These are phyloP conservation scores for Ceratocystis destructans DNA, from an alignment of 2,329 filamentous ascomycete genomes.

Conservation along the genomic window DNA sequence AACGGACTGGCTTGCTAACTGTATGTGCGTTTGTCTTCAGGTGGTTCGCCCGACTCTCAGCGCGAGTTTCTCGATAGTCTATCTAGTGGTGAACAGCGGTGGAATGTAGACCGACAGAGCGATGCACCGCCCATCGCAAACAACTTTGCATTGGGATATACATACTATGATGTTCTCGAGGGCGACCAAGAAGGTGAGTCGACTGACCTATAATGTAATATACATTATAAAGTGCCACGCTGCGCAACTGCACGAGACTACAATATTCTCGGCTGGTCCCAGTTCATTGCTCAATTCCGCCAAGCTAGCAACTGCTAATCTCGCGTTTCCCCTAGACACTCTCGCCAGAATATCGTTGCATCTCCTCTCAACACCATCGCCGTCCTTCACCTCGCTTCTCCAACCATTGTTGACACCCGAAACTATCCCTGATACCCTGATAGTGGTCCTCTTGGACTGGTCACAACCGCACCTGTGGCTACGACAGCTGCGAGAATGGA, in stretches of 20 bases:
- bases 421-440: conserved; percentile 70
- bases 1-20: conserved; percentile 3
- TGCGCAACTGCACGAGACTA: no score
- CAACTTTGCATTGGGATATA: conserved; percentile 83
- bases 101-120: conserved; percentile 40
- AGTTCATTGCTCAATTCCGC: neutral
- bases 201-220: neutral
- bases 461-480: conserved; percentile 87
- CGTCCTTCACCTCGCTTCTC: conserved; percentile 68
- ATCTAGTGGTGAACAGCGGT: conserved; percentile 40
- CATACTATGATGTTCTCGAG: conserved; percentile 87
- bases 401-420: conserved; percentile 72
- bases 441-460: conserved; percentile 93
- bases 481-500: conserved; percentile 77
- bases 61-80: conserved; percentile 64
- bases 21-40: conserved; percentile 29
- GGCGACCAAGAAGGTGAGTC: conserved; percentile 74
- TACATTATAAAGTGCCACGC: no score
- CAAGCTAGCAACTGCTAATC: neutral
- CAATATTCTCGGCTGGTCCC: no score
- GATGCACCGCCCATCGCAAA: conserved; percentile 73
- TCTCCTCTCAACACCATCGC: conserved; percentile 71
- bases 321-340: conserved; percentile 45
- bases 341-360: conserved; percentile 82
- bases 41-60: conserved; percentile 70